These are phyloP conservation scores for Paspalum vaginatum DNA, from an alignment of 176 grass and related monocot species.

Conservation along the genomic window DNA sequence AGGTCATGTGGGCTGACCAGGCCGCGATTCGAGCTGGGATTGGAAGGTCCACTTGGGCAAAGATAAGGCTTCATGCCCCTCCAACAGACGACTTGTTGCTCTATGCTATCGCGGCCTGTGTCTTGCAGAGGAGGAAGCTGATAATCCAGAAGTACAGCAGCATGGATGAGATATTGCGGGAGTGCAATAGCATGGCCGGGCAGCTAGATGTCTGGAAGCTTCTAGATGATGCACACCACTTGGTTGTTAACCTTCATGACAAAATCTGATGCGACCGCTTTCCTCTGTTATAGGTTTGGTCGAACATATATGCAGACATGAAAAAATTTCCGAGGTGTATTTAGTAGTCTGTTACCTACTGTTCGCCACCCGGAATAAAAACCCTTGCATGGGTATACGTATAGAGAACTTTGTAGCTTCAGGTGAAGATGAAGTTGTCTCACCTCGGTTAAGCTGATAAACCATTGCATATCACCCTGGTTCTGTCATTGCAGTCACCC, in stretches of 20 bases:
- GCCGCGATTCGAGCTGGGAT: slow-evolving; percentile 81
- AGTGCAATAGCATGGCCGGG: slow-evolving; percentile 84
- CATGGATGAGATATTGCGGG: slow-evolving; percentile 93
- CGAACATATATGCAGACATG: slow-evolving; percentile 30
- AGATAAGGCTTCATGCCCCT: slow-evolving; percentile 79
- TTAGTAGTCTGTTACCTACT: slow-evolving; percentile 29
- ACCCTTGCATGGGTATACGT: slow-evolving; percentile 26
- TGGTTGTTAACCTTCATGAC: slow-evolving; percentile 84
- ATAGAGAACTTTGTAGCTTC: slow-evolving; percentile 41
- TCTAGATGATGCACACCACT: slow-evolving; percentile 81
- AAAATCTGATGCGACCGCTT: slow-evolving; percentile 66
- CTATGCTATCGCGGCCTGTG: slow-evolving; percentile 85
- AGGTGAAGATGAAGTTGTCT: slow-evolving; percentile 40
- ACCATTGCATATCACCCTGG: slow-evolving; percentile 15
- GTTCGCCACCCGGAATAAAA: slow-evolving; percentile 40
- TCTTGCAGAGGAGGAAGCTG: slow-evolving; percentile 86
- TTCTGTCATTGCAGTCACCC: slow-evolving; percentile 27
- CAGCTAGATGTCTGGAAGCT: slow-evolving; percentile 95
- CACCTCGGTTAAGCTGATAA: slow-evolving; percentile 28
- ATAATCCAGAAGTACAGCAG: slow-evolving; percentile 93
- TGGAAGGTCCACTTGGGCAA: slow-evolving; percentile 75
- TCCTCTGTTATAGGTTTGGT: slow-evolving; percentile 35
- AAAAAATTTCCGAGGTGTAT: slow-evolving; percentile 39
- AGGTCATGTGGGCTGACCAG: slow-evolving; percentile 98
- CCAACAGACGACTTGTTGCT: slow-evolving; percentile 91